A percentile compares a stretch with the other conserved stretches of the same genome.
Evolutionary conservation across 2,329 filamentous ascomycete species (phyloP).

Genomic region (Xylaria sp.): DNA sequence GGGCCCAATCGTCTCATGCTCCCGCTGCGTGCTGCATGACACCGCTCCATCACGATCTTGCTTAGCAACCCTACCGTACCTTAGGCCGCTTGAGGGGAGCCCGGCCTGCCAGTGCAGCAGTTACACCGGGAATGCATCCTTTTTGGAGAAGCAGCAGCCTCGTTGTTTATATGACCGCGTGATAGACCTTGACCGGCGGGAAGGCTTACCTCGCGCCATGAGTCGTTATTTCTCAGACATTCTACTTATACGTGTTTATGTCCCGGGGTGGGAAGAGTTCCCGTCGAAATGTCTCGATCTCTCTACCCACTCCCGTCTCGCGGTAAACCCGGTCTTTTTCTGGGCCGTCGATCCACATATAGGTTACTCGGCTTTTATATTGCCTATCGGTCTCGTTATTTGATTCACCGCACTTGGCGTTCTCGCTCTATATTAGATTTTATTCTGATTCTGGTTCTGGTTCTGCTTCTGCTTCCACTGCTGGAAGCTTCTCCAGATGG

Average conservation of each 20-base stretch:
- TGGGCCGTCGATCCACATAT: background rate
- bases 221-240: background rate
- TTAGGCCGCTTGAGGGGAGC: no score
- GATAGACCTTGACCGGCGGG: background rate
- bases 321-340: background rate
- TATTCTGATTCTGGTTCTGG: conserved; percentile 2
- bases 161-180: background rate
- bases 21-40: background rate
- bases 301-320: no score
- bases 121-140: no score
- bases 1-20: background rate
- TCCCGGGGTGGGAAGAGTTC: no score
- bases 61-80: no score
- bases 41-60: no score
- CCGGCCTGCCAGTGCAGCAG: no score
- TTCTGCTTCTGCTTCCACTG: conserved; percentile 6
- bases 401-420: background rate
- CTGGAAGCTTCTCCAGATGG: conserved; percentile 11
- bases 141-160: no score
- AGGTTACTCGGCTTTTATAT: no score
- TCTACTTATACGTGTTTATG: background rate
- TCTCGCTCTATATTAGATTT: background rate
- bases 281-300: background rate
- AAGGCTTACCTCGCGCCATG: background rate
- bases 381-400: no score